These are phyloP conservation scores for Polytrichum commune DNA, from an alignment of 225 moss, liverwort and hornwort species.

Conservation along the genomic window DNA sequence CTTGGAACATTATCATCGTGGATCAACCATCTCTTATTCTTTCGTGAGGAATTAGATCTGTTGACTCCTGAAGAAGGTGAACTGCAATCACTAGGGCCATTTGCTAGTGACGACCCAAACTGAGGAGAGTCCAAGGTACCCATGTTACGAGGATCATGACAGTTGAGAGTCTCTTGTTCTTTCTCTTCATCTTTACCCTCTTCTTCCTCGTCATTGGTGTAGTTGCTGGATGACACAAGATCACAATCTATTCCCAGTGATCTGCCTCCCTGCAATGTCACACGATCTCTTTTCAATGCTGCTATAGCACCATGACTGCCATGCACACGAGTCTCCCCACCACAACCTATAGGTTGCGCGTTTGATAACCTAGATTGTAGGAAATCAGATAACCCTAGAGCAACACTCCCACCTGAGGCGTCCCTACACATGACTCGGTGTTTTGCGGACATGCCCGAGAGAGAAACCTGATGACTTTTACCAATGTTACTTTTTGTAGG, in stretches of 20 bases:
- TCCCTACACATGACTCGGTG: slow-evolving; percentile 16
- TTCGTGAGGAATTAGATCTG: slow-evolving; percentile 31
- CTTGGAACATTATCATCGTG: slow-evolving; percentile 20
- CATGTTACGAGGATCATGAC: slow-evolving; percentile 22
- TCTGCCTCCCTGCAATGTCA: slow-evolving; percentile 23
- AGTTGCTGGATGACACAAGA: slow-evolving; percentile 46
- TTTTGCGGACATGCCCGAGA: slow-evolving; percentile 25
- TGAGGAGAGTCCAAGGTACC: slow-evolving; percentile 57
- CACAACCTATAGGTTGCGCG: slow-evolving; percentile 4
- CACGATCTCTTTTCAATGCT: slow-evolving; percentile 46
- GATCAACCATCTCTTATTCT: slow-evolving; percentile 34
- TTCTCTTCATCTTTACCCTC: slow-evolving; percentile 44
- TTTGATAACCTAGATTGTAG: background rate
- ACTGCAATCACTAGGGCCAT: slow-evolving; percentile 72
- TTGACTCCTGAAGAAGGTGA: slow-evolving; percentile 76
- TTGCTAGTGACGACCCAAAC: slow-evolving; percentile 71
- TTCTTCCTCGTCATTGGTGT: slow-evolving; percentile 6
- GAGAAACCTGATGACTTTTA: slow-evolving; percentile 13
- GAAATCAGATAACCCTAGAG: background rate
- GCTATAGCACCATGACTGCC: slow-evolving; percentile 54
- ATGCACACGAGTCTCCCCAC: slow-evolving; percentile 53
- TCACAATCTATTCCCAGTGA: slow-evolving; percentile 12
- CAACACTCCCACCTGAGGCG: slow-evolving; percentile 12
- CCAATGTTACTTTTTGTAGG: background rate
- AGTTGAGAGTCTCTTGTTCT: slow-evolving; percentile 13